Base-by-base conservation (phyloP, 2,329 filamentous ascomycete genomes). In the Paradendryphiella salina region DNA sequence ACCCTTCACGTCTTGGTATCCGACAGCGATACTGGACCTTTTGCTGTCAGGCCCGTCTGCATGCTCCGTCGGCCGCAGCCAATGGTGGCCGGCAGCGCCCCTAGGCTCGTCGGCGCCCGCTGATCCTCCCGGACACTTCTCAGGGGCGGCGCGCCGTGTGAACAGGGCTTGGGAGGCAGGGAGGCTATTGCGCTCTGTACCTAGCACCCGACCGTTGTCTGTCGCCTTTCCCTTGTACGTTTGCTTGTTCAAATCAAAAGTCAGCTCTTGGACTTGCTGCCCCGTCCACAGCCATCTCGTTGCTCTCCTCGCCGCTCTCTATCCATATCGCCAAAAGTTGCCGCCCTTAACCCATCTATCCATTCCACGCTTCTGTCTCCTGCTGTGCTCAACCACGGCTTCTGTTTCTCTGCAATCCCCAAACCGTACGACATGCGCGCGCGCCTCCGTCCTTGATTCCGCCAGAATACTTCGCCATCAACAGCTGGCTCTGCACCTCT, bases 351-450 rank as follows among this genome's bases (percentile, higher is more conserved):
- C 8, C 21, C 23, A 5, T 26, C 23, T 9, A 26, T 26, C 39
- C 7, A 20, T 29, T 23, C 46, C 29, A 33, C 46, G n/a, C 34
- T 40, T 32, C 37, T 33, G 14, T 43, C 29, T 23, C 39, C 34
- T 18, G 37, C 50, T 40, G 14, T 44, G 18, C 14, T 29, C 40
- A 29, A 50, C 17, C 13, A 48, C 31, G 23, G 21, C 46, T 28
- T 26, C 26, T 17, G 10, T 26, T 26, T 18, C 20, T 15, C 36
- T 31, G 21, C 46, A 23, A 23, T 14, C 33, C 15, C 31, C 14
- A 18, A 36, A 14, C 51, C 39, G 21, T 43, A 46, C 56, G 58
- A 59, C 42, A 60, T 59, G 58, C 50, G 49, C 51, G 44, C 58
- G 46, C 47, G 33, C 50, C 34, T 7, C 29, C 21, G 23, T 29